Evolutionary conservation across 23 red algal species (phyloP), one percentile per base, ranked within the genome.

Genomic region (Agarophyton chilense): DNA sequence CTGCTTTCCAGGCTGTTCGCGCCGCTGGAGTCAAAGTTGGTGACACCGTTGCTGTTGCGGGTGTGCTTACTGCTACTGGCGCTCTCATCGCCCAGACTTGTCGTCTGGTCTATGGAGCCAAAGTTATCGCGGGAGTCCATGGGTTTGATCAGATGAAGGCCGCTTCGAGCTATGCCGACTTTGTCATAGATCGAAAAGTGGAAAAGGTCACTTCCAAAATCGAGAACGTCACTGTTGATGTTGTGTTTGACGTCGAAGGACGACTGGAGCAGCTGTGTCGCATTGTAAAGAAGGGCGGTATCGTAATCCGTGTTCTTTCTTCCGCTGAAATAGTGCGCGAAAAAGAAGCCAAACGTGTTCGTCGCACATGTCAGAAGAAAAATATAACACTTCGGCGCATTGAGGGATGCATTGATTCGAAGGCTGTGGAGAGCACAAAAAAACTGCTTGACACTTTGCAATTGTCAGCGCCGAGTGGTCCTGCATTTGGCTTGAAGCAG

Each of bases 401-500:
- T 19, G 65, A 72, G 31, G 65, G 65, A 1, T 44, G 65, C 35
- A 40, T 72, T 18, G 65, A 72, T 72, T 14, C 65, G 31, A 40
- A 24, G 2, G 65, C 65, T 1, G 65, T 72, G 65, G 12, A 72
- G 35, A 72, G 65, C 29, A 72, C 65, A 0, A 72, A 72, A n/a
- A 72, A 35, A 22, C 17, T 81, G 31, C 18, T 81, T 9, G 21
- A 40, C 12, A 62, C 53, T 4, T 40, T 81, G 18, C 53, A 62
- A 33, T 11, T 81, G 10, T 62, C 22, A 25, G 77, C 57, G 28
- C 77, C 77, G 2, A 62, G 39, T 41, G 77, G 77, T 4, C 77
- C 77, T 31, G 36, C 53, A 21, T 81, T 81, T 40, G 77, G 77
- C 24, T 2, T 81, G 39, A 44, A 62, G n/a, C 53, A 81, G 50